A percentile compares a stretch with the other conserved stretches of the same genome.
Evolutionary conservation across 345 rosid species (phyloP).

Genomic region (Eucalyptus globulus): DNA sequence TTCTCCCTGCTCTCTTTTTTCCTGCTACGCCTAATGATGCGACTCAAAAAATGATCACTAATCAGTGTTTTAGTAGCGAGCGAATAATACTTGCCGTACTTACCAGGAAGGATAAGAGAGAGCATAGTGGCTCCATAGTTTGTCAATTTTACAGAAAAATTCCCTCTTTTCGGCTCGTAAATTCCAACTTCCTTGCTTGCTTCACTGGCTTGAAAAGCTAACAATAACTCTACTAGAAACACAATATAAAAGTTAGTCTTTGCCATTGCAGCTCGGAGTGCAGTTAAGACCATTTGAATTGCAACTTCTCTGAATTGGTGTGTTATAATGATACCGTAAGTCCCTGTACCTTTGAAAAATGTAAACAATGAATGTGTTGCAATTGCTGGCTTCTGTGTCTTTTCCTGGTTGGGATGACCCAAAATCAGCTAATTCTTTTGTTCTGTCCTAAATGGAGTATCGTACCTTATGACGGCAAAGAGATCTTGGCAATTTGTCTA

Average conservation of each 20-base stretch:
- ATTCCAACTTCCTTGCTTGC: not conserved
- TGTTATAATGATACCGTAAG: no score
- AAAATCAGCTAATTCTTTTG: no score
- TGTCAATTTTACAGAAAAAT: slow-evolving; percentile 29
- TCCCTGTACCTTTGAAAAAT: no score
- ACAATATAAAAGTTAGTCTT: not conserved
- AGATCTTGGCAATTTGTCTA: no score
- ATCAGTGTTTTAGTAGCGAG: not conserved
- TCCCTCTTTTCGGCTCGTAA: slow-evolving; percentile 33
- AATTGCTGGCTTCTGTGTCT: no score
- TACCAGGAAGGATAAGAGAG: slow-evolving; percentile 42
- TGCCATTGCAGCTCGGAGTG: not conserved
- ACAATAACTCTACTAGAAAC: not conserved
- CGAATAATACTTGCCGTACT: slow-evolving; percentile 15
- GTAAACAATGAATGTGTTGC: no score
- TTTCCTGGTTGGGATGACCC: no score
- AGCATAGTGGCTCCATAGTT: slow-evolving; percentile 65
- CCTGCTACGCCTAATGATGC: not conserved
- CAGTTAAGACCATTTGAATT: no score
- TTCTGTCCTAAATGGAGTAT: no score
- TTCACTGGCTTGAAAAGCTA: not conserved
- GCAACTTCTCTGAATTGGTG: no score
- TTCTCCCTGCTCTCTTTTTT: not conserved
- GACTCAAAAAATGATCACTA: not conserved
- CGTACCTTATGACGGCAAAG: no score